These are phyloP conservation scores for Monosporascus sp. DNA, from an alignment of 2,329 filamentous ascomycete species.

Conservation along the genomic window DNA sequence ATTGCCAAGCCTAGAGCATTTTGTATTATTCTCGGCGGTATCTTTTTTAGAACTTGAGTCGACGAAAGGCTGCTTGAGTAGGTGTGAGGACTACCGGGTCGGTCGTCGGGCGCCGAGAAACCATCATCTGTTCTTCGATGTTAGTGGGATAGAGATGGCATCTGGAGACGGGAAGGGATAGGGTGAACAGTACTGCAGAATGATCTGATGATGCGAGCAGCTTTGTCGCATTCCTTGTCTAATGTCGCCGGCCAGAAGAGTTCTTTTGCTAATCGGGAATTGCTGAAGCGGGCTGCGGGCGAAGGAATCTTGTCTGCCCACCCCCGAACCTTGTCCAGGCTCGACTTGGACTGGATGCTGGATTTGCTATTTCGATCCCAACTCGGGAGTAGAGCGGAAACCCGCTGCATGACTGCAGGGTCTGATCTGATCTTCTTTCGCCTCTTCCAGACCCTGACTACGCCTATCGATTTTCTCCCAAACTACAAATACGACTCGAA, in stretches of 20 bases:
- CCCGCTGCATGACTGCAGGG: constrained; percentile 37
- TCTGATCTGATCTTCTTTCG: not conserved
- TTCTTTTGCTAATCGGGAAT: constrained; percentile 62
- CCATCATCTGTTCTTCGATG: constrained; percentile 42
- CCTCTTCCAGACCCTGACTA: not conserved
- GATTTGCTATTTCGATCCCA: constrained; percentile 33
- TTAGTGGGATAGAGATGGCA: constrained; percentile 7
- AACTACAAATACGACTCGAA: not conserved
- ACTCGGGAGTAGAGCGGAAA: constrained; percentile 38
- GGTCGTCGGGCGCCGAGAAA: constrained; percentile 43
- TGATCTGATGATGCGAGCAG: constrained; percentile 79
- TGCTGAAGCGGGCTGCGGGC: constrained; percentile 62
- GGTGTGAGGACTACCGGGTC: constrained; percentile 26
- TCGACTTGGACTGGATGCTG: constrained; percentile 24
- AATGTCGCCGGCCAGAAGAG: constrained; percentile 81
- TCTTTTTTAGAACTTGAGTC: constrained; percentile 65
- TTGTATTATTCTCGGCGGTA: constrained; percentile 77
- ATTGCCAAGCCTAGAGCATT: constrained; percentile 88
- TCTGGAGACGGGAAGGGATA: constrained; percentile 6
- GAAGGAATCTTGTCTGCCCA: constrained; percentile 48
- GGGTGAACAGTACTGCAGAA: constrained; percentile 67
- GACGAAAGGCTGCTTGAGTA: constrained; percentile 41
- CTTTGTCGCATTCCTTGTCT: constrained; percentile 88
- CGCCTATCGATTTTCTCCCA: not conserved
- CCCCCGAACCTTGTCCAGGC: constrained; percentile 35